Evolutionary conservation across 805 yeast genomes (phyloP).

Genomic region (Grigorovia jiainica): DNA sequence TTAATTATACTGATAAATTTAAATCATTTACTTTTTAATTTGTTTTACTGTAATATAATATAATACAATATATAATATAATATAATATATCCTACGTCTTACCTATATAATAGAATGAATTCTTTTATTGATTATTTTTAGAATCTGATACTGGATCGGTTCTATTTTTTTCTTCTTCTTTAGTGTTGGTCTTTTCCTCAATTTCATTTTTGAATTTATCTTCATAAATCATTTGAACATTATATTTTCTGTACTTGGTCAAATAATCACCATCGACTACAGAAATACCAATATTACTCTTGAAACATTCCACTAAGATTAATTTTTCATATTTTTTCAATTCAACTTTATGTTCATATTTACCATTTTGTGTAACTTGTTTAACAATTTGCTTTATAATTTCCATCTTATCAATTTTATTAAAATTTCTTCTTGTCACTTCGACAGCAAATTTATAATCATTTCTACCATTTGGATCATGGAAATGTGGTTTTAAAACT

Average conservation of each 20-base stretch:
- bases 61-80: too few relatives aligned
- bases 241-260: slow-evolving; percentile 54
- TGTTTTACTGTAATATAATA: neutral
- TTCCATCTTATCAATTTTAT: slow-evolving; percentile 58
- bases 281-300: slow-evolving; percentile 79
- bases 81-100: too few relatives aligned
- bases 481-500: slow-evolving; percentile 64
- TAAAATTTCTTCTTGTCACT: slow-evolving; percentile 70
- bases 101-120: too few relatives aligned
- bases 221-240: slow-evolving; percentile 72
- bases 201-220: slow-evolving; percentile 24
- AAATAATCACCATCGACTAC: slow-evolving; percentile 54
- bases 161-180: neutral
- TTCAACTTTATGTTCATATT: slow-evolving; percentile 65
- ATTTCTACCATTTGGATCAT: slow-evolving; percentile 29
- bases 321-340: slow-evolving; percentile 70
- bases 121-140: too few relatives aligned
- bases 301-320: slow-evolving; percentile 79
- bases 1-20: slow-evolving; percentile 15
- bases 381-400: slow-evolving; percentile 66
- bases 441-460: slow-evolving; percentile 64
- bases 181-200: too few relatives aligned
- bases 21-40: slow-evolving; percentile 18
- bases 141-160: too few relatives aligned
- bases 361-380: slow-evolving; percentile 50